A percentile compares a stretch with the other conserved stretches of the same genome.
phyloP scores from a whole-genome alignment of 192 early-diverging fungal genomes.

The Rhizoclosmatium sp. region DNA sequence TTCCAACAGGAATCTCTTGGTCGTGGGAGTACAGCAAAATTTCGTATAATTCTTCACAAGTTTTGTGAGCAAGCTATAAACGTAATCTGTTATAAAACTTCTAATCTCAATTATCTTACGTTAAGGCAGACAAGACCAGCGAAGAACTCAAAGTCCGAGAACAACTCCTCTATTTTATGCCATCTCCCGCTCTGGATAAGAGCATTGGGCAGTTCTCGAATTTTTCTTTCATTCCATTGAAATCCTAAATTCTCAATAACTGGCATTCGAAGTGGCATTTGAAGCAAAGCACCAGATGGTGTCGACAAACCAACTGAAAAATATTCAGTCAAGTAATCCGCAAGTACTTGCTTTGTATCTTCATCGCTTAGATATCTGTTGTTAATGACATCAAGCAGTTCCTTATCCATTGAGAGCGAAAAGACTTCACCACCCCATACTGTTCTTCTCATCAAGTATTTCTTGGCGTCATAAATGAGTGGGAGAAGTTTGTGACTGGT shows the following conservation, averaged over 20 bases:
- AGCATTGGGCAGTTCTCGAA: constrained; percentile 23
- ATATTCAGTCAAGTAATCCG: constrained; percentile 12
- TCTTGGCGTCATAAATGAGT: neutral
- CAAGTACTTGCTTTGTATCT: neutral
- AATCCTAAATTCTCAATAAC: neutral
- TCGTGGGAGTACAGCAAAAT: neutral
- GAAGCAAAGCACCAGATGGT: neutral
- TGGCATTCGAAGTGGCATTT: neutral
- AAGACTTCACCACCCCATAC: constrained; percentile 35
- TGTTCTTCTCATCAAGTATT: constrained; percentile 7
- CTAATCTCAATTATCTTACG: neutral
- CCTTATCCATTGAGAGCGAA: constrained; percentile 9
- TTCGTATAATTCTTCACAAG: neutral
- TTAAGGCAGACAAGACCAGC: constrained; percentile 1
- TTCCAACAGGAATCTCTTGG: constrained; percentile 2
- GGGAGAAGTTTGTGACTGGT: neutral
- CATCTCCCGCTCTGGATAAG: neutral
- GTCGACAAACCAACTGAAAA: neutral
- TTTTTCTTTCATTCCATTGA: constrained; percentile 31
- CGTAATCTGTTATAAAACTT: neutral
- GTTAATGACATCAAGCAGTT: constrained; percentile 10
- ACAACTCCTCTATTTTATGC: constrained; percentile 1
- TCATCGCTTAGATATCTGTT: constrained; percentile 2
- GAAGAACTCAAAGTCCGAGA: constrained; percentile 17
- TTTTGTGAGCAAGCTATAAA: neutral